Evolutionary conservation across 192 early-diverging fungal genomes (phyloP).

Genomic region (Gonapodya sp.): DNA sequence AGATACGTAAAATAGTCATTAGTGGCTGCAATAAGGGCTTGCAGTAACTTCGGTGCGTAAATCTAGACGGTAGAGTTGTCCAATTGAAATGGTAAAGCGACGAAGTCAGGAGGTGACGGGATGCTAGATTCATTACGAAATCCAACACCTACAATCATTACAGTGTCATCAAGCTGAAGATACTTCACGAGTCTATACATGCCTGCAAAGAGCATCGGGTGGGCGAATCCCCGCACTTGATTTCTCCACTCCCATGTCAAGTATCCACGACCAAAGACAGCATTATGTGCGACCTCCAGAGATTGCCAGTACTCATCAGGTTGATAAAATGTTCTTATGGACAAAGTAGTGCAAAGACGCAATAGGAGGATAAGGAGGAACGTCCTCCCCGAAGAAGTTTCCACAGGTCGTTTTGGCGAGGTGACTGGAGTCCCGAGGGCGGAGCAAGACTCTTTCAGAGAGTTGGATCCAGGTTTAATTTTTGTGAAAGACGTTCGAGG

Average conservation of each 20-base stretch:
- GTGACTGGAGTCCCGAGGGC: neutral
- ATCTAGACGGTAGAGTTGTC: no score
- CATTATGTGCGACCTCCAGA: conserved; percentile 77
- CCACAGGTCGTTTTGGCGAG: neutral
- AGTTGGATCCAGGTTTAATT: no score
- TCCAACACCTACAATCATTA: conserved; percentile 54
- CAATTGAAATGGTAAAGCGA: no score
- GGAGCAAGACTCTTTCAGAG: no score
- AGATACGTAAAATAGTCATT: conserved; percentile 64
- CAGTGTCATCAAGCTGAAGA: conserved; percentile 52
- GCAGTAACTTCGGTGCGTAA: conserved; percentile 60
- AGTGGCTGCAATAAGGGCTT: conserved; percentile 60
- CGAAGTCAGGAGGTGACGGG: neutral
- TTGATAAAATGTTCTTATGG: conserved; percentile 68
- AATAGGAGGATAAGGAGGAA: conserved; percentile 35
- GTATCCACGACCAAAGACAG: conserved; percentile 83
- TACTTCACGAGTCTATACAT: conserved; percentile 54
- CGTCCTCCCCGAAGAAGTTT: neutral
- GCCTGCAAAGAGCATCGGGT: conserved; percentile 76
- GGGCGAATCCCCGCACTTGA: conserved; percentile 64
- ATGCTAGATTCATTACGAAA: neutral
- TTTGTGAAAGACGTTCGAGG: no score
- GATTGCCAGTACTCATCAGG: conserved; percentile 98
- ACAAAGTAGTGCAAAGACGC: conserved; percentile 48
- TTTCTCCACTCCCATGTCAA: conserved; percentile 92